Evolutionary conservation across 768 basidiomycete species (phyloP).

Genomic region (Punctularia strigosozonata): DNA sequence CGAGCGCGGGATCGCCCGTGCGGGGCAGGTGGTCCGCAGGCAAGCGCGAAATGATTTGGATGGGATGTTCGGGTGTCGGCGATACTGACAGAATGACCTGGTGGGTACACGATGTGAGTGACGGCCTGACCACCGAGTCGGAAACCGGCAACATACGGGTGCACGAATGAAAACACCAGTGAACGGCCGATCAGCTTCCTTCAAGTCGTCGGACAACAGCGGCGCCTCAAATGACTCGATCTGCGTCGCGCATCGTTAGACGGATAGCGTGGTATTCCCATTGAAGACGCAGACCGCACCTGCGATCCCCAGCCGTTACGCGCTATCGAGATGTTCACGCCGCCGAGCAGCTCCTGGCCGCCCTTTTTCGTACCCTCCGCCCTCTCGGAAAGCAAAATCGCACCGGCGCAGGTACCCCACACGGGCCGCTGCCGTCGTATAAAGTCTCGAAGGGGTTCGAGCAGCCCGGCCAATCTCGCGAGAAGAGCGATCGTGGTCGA

Average conservation of each 20-base stretch:
- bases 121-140: neutral
- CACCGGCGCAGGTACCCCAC: conserved; percentile 96
- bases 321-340: conserved; percentile 66
- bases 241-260: conserved; percentile 27
- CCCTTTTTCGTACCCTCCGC: conserved; percentile 74
- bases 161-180: conserved; percentile 90
- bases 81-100: conserved; percentile 55
- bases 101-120: conserved; percentile 2
- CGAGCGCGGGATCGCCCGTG: conserved; percentile 23
- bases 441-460: conserved; percentile 72
- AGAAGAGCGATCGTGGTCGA: conserved; percentile 85
- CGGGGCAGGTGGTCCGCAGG: conserved; percentile 38
- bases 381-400: conserved; percentile 70
- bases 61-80: conserved; percentile 37
- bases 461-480: conserved; percentile 59
- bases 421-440: conserved; percentile 61
- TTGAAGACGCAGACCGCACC: conserved; percentile 31
- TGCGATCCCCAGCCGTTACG: conserved; percentile 94
- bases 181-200: conserved; percentile 50
- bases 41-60: conserved; percentile 62
- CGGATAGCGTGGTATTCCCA: neutral
- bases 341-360: conserved; percentile 78
- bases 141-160: conserved; percentile 39
- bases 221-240: conserved; percentile 86
- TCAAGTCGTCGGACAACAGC: conserved; percentile 51